Conservation (phyloP, 208 protist species). For the Leishmania lainsoni region DNA sequence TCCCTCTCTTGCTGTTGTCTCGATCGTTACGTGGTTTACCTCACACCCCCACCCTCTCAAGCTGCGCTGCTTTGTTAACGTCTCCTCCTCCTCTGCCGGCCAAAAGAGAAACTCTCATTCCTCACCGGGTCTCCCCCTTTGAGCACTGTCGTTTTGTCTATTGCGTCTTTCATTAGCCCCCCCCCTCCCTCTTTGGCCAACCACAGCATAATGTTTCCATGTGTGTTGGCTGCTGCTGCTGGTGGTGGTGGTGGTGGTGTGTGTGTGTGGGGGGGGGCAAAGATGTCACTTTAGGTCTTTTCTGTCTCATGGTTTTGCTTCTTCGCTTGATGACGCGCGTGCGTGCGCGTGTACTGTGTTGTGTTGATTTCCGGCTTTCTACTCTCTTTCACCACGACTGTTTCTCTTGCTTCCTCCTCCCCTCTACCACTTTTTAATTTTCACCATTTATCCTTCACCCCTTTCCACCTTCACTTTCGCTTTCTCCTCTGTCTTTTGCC, state of each 20-base stretch:
- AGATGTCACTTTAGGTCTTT: neutral
- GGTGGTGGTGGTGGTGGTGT: too few relatives aligned
- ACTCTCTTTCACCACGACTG: neutral
- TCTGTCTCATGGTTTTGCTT: neutral
- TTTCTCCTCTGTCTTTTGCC: neutral
- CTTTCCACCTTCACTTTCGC: constrained; percentile 7
- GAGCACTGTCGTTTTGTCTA: too few relatives aligned
- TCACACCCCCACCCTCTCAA: neutral
- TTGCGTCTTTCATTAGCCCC: neutral
- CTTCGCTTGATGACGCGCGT: neutral
- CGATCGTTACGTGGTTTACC: neutral
- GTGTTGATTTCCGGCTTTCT: neutral
- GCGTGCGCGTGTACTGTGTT: neutral
- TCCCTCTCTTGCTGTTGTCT: neutral
- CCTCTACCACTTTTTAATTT: neutral
- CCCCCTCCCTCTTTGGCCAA: neutral
- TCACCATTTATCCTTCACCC: neutral
- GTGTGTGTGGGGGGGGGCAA: neutral
- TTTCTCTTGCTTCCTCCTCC: neutral
- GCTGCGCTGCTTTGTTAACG: neutral
- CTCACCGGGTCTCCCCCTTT: neutral
- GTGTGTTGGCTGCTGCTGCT: neutral
- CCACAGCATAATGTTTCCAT: neutral
- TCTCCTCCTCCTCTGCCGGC: neutral
- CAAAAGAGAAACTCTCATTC: neutral